phyloP scores from a whole-genome alignment of 768 basidiomycete genomes.

The Asterophora lycoperdoides region DNA sequence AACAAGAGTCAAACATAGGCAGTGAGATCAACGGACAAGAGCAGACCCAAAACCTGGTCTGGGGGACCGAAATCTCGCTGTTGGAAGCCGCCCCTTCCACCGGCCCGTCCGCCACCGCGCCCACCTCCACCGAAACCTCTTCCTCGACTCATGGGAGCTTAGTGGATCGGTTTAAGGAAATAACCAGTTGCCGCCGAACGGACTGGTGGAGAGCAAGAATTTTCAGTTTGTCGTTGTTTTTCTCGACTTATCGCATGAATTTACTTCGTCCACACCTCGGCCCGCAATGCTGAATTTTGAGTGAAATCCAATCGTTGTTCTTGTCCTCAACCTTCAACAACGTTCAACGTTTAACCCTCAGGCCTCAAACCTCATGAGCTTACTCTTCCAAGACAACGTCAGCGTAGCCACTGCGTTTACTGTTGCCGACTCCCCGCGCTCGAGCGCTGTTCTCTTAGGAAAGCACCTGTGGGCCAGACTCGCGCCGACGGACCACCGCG shows the following conservation, averaged over 20 bases:
- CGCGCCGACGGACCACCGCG: slow-evolving; percentile 10
- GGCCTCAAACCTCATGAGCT: slow-evolving; percentile 21
- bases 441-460: slow-evolving; percentile 27
- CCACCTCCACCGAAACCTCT: slow-evolving; percentile 55
- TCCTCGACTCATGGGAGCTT: slow-evolving; percentile 14
- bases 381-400: slow-evolving; percentile 24
- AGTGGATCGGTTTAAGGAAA: neutral
- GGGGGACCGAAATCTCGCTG: slow-evolving; percentile 77
- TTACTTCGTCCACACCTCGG: neutral
- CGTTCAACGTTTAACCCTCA: too few species aligned
- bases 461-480: slow-evolving; percentile 28
- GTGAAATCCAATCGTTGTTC: neutral
- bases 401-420: slow-evolving; percentile 25
- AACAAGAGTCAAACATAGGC: slow-evolving; percentile 8
- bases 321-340: slow-evolving; percentile 7
- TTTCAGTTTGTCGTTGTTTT: slow-evolving; percentile 16
- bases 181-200: neutral
- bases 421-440: slow-evolving; percentile 14
- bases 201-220: neutral
- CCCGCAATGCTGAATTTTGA: neutral
- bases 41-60: slow-evolving; percentile 68
- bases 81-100: slow-evolving; percentile 66
- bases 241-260: slow-evolving; percentile 6
- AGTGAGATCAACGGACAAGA: slow-evolving; percentile 1
- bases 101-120: slow-evolving; percentile 60